phyloP scores from a whole-genome alignment of 2,329 filamentous ascomycete species.

The Penicillium sclerotiorum region DNA sequence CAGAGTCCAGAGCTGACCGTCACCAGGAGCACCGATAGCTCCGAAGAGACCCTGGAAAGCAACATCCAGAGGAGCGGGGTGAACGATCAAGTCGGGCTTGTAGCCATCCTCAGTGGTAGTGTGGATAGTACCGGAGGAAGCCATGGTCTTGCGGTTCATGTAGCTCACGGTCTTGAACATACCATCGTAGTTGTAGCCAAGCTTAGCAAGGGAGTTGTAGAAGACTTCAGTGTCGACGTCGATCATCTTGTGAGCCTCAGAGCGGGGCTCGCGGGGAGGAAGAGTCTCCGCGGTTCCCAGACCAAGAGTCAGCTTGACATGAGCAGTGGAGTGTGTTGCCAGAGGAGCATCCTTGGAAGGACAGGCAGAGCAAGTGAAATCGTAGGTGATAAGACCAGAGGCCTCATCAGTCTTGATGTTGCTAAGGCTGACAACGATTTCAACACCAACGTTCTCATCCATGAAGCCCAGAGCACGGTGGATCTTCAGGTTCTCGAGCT shows the following conservation, averaged over 20 bases:
- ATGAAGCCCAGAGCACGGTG: conserved; percentile 10
- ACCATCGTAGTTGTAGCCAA: conserved; percentile 10
- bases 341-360: neutral
- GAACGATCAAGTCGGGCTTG: neutral
- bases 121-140: neutral
- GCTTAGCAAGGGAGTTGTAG: conserved; percentile 7
- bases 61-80: conserved; percentile 2
- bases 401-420: neutral
- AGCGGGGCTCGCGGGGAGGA: neutral
- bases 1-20: neutral
- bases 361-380: neutral
- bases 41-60: conserved; percentile 1
- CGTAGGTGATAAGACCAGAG: neutral
- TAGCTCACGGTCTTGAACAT: neutral
- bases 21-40: neutral
- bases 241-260: conserved; percentile 2
- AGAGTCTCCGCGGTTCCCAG: neutral
- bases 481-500: conserved; percentile 22
- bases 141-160: neutral
- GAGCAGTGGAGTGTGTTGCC: neutral
- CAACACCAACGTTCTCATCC: conserved; percentile 7
- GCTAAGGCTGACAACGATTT: conserved; percentile 9
- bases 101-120: neutral
- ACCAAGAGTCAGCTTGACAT: neutral
- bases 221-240: conserved; percentile 5